Conservation (phyloP, 495 filamentous ascomycete species). For the Lichenothelia convexa region DNA sequence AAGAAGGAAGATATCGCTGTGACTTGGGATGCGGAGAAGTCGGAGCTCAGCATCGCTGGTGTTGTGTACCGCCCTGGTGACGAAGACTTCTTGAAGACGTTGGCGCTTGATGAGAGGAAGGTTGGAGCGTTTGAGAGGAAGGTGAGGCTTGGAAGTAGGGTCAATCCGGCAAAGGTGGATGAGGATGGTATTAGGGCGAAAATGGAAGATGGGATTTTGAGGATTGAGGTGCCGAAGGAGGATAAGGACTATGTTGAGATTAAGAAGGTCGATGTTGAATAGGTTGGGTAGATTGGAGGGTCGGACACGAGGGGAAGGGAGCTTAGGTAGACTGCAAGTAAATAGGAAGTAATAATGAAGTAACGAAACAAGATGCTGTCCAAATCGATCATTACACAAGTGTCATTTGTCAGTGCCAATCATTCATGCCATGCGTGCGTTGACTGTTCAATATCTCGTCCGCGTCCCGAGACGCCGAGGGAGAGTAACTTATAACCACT, state of each 20-base stretch:
- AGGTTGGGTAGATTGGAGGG: slow-evolving; percentile 1
- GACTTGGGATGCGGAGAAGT: slow-evolving; percentile 51
- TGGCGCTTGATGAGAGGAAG: slow-evolving; percentile 44
- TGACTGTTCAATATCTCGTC: too few relatives aligned
- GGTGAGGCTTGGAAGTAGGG: slow-evolving; percentile 36
- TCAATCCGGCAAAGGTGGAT: slow-evolving; percentile 42
- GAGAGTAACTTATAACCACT: too few relatives aligned
- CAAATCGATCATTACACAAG: too few relatives aligned
- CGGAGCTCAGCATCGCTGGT: slow-evolving; percentile 44
- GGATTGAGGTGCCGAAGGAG: slow-evolving; percentile 48
- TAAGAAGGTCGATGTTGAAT: slow-evolving; percentile 41
- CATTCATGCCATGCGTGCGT: too few relatives aligned
- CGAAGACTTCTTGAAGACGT: slow-evolving; percentile 48
- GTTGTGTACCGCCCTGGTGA: slow-evolving; percentile 52
- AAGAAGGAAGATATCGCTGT: slow-evolving; percentile 62
- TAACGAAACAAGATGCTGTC: too few relatives aligned
- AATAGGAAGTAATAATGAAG: too few relatives aligned
- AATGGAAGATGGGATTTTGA: slow-evolving; percentile 41
- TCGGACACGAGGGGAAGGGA: neutral
- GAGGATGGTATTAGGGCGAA: slow-evolving; percentile 49
- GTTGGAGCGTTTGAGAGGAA: slow-evolving; percentile 58
- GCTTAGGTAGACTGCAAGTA: neutral
- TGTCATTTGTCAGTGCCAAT: too few relatives aligned
- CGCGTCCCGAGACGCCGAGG: too few relatives aligned
- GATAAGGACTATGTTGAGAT: slow-evolving; percentile 41